Evolutionary conservation across 345 rosid genomes (phyloP), one percentile per base, ranked within the genome.

Genomic region (Anacardium occidentale): DNA sequence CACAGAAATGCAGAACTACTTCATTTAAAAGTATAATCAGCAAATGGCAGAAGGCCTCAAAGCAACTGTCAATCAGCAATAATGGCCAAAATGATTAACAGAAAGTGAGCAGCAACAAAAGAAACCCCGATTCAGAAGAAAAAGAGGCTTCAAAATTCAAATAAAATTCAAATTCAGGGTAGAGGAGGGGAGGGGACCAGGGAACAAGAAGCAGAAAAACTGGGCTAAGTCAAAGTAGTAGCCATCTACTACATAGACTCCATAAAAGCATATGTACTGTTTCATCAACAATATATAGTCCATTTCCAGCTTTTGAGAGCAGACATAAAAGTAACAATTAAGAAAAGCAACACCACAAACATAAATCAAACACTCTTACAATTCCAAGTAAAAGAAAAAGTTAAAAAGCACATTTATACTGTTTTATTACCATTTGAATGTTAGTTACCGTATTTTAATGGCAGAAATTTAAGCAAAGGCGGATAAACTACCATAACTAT

Each of bases 281-380:
- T 57, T 21, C 34, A 56, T 42, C 53, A 21, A 9, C 24, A 32
- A 37, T 5, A 21, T 20, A 53, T 20, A 29, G 22, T 61, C 10
- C 13, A 24, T n/a, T 54, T 10, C 20, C 70, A 64, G 53, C 67
- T 54, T 76, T 71, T 42, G 25, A 40, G 65, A 57, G 40, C 44
- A 70, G 75, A 74, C 81, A 74, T 18, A 51, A 7, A 69, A 62
- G 81, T 70, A 40, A 29, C 21, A 53, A 26, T 14, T 42, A 60
- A 74, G 73, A 21, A 34, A 48, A 54, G 60, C 13, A 65, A 61
- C 25, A 55, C 58, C 68, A 42, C 47, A 58, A 66, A 4, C 18
- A 13, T 2, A 15, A 50, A 15, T 18, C 1, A 50, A 50, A 50
- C 53, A 50, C 3, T 1, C 15, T 50, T 50, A 50, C 53, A 50